phyloP scores from a whole-genome alignment of 352 stramenopile species.

The Globisporangium heterothallicum region DNA sequence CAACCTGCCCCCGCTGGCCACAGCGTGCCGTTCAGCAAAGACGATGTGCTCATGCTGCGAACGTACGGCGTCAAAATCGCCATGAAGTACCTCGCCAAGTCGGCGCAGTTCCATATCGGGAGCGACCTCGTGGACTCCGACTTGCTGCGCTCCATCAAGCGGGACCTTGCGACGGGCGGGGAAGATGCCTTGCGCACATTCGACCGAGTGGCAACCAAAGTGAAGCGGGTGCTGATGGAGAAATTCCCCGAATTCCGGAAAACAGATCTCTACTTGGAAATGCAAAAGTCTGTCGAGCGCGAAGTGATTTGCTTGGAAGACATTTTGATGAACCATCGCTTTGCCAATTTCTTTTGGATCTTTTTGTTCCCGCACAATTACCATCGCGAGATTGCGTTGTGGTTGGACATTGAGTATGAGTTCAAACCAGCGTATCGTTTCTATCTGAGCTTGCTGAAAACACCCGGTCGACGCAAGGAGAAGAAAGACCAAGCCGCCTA shows the following conservation, averaged over 20 bases:
- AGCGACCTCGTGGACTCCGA: constrained; percentile 47
- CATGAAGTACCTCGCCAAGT: constrained; percentile 78
- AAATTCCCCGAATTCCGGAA: constrained; percentile 77
- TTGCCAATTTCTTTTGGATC: constrained; percentile 88
- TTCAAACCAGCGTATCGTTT: constrained; percentile 79
- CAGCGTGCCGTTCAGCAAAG: constrained; percentile 61
- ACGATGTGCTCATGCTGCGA: constrained; percentile 76
- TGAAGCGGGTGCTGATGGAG: constrained; percentile 78
- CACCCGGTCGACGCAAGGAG: constrained; percentile 33
- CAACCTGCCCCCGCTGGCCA: constrained; percentile 9
- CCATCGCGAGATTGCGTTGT: constrained; percentile 79
- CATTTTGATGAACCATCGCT: constrained; percentile 85
- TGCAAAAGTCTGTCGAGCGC: constrained; percentile 71
- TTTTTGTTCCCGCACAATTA: constrained; percentile 87
- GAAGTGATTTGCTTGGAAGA: constrained; percentile 81
- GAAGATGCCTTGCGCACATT: constrained; percentile 81
- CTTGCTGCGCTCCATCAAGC: constrained; percentile 67
- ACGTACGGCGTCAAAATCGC: constrained; percentile 86
- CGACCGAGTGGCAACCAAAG: constrained; percentile 64
- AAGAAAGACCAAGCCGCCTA: constrained; percentile 56
- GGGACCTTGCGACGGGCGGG: constrained; percentile 64
- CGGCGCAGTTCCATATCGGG: constrained; percentile 79
- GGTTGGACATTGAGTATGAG: constrained; percentile 84
- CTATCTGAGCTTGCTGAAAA: constrained; percentile 65
- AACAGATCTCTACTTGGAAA: constrained; percentile 74